Evolutionary conservation across 208 protist species (phyloP), one percentile per base, ranked within the genome.

Genomic region (Phytomonas sp.): DNA sequence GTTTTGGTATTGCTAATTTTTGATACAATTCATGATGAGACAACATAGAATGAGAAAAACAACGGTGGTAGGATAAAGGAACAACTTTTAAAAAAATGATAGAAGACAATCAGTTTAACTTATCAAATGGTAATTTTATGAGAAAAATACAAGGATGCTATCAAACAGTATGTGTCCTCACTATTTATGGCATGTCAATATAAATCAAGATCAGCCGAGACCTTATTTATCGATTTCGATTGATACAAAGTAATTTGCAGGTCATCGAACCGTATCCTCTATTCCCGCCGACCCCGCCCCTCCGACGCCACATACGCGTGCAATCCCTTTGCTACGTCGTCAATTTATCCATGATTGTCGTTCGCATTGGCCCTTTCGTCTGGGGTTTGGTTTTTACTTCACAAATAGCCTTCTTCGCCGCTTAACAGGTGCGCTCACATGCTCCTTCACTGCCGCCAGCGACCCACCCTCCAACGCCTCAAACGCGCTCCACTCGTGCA

Each of bases 371-470:
- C 60, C 53, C 33, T 20, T 23, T 31, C 34, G 37, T 17, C 29
- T 70, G 68, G 37, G 62, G 63, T 13, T 74, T 71, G 4, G 28
- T 31, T 40, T 87, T 68, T 61, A 20, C 53, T 70, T 72, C 51
- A 64, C 74, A 70, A 96, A 92, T 23, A 96, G 78, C 7, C 88
- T 76, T 59, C 87, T 91, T 40, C 88, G 87, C 37, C 85, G 79
- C 75, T 83, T 88, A 8, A 62, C 62, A 1, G 82, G 78, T 59
- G 77, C 76, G 69, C 75, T 76, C 30, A 78, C 71, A 28, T 77
- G 79, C 62, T 69, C 76, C 64, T 69, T 69, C 40, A 92, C 77
- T 13, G 75, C 75, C 71, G 84, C 78, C 62, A 82, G 70, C 32
- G 71, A 73, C 36, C 81, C 87, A 8, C 86, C 88, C 51, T 92